phyloP scores from a whole-genome alignment of 192 early-diverging fungal species.

The Podila verticillata region DNA sequence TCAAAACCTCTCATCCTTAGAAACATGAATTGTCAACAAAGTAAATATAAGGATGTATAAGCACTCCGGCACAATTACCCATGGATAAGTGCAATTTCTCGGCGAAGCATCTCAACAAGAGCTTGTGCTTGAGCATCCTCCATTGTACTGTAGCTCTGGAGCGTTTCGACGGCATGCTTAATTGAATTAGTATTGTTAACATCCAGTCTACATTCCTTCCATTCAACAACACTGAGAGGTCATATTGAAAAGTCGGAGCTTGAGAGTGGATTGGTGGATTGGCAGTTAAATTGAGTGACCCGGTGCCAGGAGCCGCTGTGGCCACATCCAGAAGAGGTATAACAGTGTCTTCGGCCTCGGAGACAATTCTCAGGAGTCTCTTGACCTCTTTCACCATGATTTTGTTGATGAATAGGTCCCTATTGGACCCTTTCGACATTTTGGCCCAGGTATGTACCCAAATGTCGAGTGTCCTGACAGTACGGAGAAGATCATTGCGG shows the following conservation, averaged over 20 bases:
- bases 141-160: slow-evolving; percentile 35
- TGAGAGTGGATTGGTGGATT: slow-evolving; percentile 50
- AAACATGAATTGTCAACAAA: background rate
- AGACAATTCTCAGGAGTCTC: slow-evolving; percentile 9
- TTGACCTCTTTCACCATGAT: slow-evolving; percentile 17
- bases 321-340: background rate
- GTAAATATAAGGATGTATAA: background rate
- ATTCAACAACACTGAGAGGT: slow-evolving; percentile 35
- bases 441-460: background rate
- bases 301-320: background rate
- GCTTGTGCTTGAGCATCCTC: slow-evolving; percentile 62
- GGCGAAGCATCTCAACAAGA: slow-evolving; percentile 55
- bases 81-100: slow-evolving; percentile 66
- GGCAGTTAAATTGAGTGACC: slow-evolving; percentile 3
- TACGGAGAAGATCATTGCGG: slow-evolving; percentile 4
- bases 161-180: background rate
- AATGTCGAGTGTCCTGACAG: slow-evolving; percentile 10
- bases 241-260: slow-evolving; percentile 43
- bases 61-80: slow-evolving; percentile 34
- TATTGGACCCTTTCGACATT: background rate
- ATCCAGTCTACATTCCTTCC: slow-evolving; percentile 7
- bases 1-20: no score
- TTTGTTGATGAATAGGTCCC: slow-evolving; percentile 16
- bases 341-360: slow-evolving; percentile 14
- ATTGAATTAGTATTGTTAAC: slow-evolving; percentile 8